Evolutionary conservation across 495 filamentous ascomycete species (phyloP), one percentile per base, ranked within the genome.

Genomic region (Amorphotheca resinae): DNA sequence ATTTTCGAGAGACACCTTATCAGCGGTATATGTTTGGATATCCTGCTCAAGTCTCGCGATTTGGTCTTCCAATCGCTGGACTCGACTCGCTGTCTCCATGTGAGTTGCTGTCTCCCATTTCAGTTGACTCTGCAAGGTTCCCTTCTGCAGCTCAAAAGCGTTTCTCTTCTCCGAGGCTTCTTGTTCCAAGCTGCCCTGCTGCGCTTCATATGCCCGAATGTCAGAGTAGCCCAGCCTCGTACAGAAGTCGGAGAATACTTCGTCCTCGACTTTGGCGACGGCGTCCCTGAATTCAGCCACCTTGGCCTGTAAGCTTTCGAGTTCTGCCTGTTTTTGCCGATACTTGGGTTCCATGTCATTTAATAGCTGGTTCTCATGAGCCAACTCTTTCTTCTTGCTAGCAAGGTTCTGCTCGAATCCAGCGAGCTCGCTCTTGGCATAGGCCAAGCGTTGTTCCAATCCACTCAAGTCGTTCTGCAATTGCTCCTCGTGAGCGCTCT

Each of bases 171-270:
- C 77, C 2, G 80, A 77, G 30, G 78, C 80, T 53, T 96, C 87
- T 59, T 93, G 82, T 53, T 96, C 87, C 37, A 89, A 57, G 11
- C 79, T 84, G 25, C 91, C 91, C 58, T 96, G 91, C 45, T 93
- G 87, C 5, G 79, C 80, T 59, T 95, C 86, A 54, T 96, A 99
- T 26, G 81, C 80, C 16, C 89, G 84, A 49, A 99, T 94, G 52
- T 87, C 80, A 15, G 79, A 71, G 59, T 91, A 96, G 0, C 86
- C 84, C 14, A 95, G 70, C 22, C 84, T 77, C 53, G 77, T 74
- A 66, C 93, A 96, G 66, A 96, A 99, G 16, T 72, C 71, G 17
- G 69, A 69, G 58, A 93, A 96, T 16, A 99, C 73, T 50, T 88
- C 76, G 59, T 99, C 89, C 57, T 95, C 84, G 12, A 93, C 84